Evolutionary conservation across 139 green algal species (phyloP).

Genomic region (Eudorina sp.): DNA sequence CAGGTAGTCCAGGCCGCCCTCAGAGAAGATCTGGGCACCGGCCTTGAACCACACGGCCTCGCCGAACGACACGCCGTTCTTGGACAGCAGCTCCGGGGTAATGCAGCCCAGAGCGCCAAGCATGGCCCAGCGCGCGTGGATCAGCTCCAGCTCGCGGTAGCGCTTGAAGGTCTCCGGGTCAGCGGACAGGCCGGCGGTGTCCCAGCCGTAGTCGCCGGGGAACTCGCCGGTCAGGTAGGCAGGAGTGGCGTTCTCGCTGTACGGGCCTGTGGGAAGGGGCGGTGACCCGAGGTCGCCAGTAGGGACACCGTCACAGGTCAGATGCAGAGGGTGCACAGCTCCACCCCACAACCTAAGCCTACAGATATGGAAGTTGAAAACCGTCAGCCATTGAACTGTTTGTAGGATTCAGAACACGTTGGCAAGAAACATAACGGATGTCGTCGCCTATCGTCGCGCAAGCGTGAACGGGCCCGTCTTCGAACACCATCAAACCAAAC

Average conservation of each 20-base stretch:
- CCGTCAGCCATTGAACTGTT: too few relatives aligned
- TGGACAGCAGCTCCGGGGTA: conserved; percentile 66
- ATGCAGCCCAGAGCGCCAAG: conserved; percentile 90
- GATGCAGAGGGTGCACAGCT: too few relatives aligned
- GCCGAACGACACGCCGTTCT: conserved; percentile 70
- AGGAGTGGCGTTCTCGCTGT: conserved; percentile 51
- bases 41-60: conserved; percentile 98
- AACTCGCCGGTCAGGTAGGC: conserved; percentile 90
- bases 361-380: too few relatives aligned
- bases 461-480: too few relatives aligned
- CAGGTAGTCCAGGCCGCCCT: conserved; percentile 94
- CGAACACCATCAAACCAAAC: too few relatives aligned
- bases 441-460: too few relatives aligned
- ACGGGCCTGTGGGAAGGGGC: conserved; percentile 20
- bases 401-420: too few relatives aligned
- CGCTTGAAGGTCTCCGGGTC: conserved; percentile 84
- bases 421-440: too few relatives aligned
- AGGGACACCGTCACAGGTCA: too few relatives aligned
- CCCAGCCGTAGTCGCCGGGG: conserved; percentile 95
- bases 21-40: conserved; percentile 93
- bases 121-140: conserved; percentile 98
- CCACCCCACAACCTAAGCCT: too few relatives aligned
- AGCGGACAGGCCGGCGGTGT: conserved; percentile 94
- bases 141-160: conserved; percentile 97
- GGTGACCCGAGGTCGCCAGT: too few relatives aligned